Base-by-base conservation (phyloP, 768 basidiomycete species). In the Suillus hirtellus region DNA sequence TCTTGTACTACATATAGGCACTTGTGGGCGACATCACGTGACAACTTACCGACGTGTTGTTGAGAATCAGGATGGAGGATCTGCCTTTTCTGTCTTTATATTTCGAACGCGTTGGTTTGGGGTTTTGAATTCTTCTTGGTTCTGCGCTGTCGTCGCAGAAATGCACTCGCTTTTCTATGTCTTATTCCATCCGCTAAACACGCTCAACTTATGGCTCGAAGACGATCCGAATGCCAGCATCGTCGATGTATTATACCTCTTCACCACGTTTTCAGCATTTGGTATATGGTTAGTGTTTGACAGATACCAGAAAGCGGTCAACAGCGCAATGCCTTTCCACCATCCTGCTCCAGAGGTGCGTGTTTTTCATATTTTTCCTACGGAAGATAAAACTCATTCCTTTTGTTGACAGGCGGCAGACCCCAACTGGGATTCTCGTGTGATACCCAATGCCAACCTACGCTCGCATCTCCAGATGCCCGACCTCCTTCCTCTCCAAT, bases 231-330 rank as follows among this genome's bases (percentile, higher is more conserved):
- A 78, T 67, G 75, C 80, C 68, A 73, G 73, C n/a, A 78, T 84
- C 15, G 75, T 86, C 60, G 89, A 89, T 75, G 80, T 89, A 55
- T 65, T 90, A 58, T 90, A 89, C 76, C 82, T 87, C 38, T 78
- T 92, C 31, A 82, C 87, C 1, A 71, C 87, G 35, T 91, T 90
- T 79, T 86, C 92, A 66, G 89, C 84, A 44, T 79, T 90, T 63
- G 91, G 92, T 49, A 92, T 94, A 65, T 93, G 87, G 80, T 80
- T 93, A 34, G 89, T 94, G 52, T 84, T 88, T 68, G 79, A 86
- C 76, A 86, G 90, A 47, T 89, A 92, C 74, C 85, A 89, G 70
- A 87, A 86, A 68, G 83, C 87, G 58, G 83, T 84, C 66, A 95
- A 92, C 70, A 86, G 86, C 56, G 86, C 91, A 0, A 83, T 93